These are phyloP conservation scores for Leccinum variicolor DNA, from an alignment of 768 basidiomycete genomes.

Conservation along the genomic window DNA sequence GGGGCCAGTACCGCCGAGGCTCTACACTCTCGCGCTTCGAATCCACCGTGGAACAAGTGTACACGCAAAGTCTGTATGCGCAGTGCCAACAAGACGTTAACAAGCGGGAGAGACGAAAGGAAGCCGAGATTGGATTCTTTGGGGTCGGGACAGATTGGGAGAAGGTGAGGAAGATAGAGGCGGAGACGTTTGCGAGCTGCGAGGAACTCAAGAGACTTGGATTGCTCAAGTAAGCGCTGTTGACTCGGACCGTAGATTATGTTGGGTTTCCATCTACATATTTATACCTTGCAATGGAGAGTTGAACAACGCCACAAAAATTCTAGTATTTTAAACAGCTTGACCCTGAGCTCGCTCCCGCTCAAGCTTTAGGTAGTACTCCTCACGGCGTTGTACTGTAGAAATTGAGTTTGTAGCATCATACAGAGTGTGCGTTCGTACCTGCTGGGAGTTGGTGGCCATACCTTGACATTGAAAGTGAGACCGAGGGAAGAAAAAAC, in stretches of 20 bases:
- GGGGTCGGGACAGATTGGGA: constrained; percentile 93
- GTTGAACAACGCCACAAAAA: not conserved
- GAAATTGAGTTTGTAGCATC: constrained; percentile 12
- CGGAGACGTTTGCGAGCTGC: constrained; percentile 71
- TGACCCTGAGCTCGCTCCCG: constrained; percentile 37
- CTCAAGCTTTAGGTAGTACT: constrained; percentile 85
- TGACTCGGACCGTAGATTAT: constrained; percentile 11
- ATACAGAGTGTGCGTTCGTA: constrained; percentile 37
- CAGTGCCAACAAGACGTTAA: constrained; percentile 72
- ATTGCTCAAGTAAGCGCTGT: constrained; percentile 39
- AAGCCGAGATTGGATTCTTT: constrained; percentile 81
- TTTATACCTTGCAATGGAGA: constrained; percentile 23
- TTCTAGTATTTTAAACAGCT: constrained; percentile 16
- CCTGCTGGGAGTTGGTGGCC: constrained; percentile 71
- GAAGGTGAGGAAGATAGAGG: constrained; percentile 71
- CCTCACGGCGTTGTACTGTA: constrained; percentile 79
- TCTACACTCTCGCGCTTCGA: constrained; percentile 61
- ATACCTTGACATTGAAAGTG: constrained; percentile 55
- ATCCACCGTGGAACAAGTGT: constrained; percentile 67
- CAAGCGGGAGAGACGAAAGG: constrained; percentile 63
- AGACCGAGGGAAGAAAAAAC: constrained; percentile 21
- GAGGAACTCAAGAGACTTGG: constrained; percentile 70
- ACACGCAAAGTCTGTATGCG: constrained; percentile 64
- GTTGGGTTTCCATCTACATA: constrained; percentile 11
- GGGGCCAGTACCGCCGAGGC: constrained; percentile 32